These are phyloP conservation scores for Paraphaeosphaeria sporulosa DNA, from an alignment of 2,329 filamentous ascomycete genomes.

Conservation along the genomic window DNA sequence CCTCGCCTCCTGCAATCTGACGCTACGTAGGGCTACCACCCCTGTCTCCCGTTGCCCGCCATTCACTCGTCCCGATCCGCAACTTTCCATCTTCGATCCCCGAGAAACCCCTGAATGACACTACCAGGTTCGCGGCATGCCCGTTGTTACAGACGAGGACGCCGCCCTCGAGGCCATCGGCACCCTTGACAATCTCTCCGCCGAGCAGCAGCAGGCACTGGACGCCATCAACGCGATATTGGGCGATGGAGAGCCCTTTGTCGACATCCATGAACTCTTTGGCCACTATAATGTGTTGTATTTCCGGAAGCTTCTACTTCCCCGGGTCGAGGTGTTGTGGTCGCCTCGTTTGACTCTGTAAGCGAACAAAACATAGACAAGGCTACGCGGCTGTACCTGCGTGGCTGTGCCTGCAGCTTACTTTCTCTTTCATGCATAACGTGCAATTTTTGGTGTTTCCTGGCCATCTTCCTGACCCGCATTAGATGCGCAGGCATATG, in stretches of 20 bases:
- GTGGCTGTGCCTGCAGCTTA: slow-evolving; percentile 3
- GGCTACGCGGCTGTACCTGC: neutral
- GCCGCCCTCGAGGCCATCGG: slow-evolving; percentile 50
- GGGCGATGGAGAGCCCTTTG: slow-evolving; percentile 48
- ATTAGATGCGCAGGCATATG: slow-evolving; percentile 54
- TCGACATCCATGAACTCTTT: slow-evolving; percentile 53
- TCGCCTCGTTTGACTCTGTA: slow-evolving; percentile 54
- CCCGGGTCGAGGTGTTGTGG: slow-evolving; percentile 54
- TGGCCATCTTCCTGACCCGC: slow-evolving; percentile 14
- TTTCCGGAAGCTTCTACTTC: slow-evolving; percentile 50
- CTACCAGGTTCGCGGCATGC: slow-evolving; percentile 38
- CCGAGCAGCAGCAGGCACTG: slow-evolving; percentile 44
- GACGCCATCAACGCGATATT: slow-evolving; percentile 49
- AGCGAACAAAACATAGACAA: slow-evolving; percentile 19
- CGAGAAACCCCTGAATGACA: slow-evolving; percentile 12
- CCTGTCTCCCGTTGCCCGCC: slow-evolving; percentile 6
- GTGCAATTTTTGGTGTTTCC: slow-evolving; percentile 7
- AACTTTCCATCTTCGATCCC: slow-evolving; percentile 1
- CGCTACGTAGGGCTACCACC: slow-evolving; percentile 14
- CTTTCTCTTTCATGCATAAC: neutral
- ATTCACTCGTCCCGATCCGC: slow-evolving; percentile 17
- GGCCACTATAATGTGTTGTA: slow-evolving; percentile 52
- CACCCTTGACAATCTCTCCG: slow-evolving; percentile 41
- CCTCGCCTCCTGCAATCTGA: slow-evolving; percentile 19
- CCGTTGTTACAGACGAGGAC: slow-evolving; percentile 51